These are phyloP conservation scores for Stylosanthes scabra DNA, from an alignment of 331 rosid species.

Conservation along the genomic window DNA sequence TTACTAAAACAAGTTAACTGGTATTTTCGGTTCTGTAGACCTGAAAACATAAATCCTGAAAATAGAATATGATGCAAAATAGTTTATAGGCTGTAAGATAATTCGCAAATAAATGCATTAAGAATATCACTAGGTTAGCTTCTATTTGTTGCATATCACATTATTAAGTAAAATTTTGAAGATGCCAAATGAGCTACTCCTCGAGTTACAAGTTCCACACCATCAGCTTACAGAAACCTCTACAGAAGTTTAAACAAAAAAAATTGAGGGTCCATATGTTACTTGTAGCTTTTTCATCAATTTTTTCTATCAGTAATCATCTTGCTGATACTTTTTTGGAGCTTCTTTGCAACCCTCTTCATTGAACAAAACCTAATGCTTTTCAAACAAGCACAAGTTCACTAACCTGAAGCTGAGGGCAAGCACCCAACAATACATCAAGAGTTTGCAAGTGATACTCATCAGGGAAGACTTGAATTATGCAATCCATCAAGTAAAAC, in stretches of 20 bases:
- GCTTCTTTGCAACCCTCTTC: conserved; percentile 16
- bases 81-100: conserved; percentile 12
- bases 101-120: conserved; percentile 19
- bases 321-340: conserved; percentile 12
- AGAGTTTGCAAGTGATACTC: conserved; percentile 99
- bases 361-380: conserved; percentile 25
- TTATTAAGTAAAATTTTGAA: conserved; percentile 13
- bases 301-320: conserved; percentile 6
- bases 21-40: not conserved
- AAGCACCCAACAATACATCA: conserved; percentile 90
- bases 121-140: conserved; percentile 20
- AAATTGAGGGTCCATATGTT: not conserved
- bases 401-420: conserved; percentile 95
- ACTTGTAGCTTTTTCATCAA: too few relatives aligned
- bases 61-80: conserved; percentile 18
- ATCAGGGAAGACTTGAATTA: conserved; percentile 99
- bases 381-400: conserved; percentile 33
- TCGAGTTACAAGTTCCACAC: conserved; percentile 17
- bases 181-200: conserved; percentile 30
- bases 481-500: conserved; percentile 94
- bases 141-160: conserved; percentile 27
- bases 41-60: conserved; percentile 20
- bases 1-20: not conserved
- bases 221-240: conserved; percentile 11
- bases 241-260: conserved; percentile 4